Conservation (phyloP, 768 basidiomycete species). For the Sarcodon aspratus region DNA sequence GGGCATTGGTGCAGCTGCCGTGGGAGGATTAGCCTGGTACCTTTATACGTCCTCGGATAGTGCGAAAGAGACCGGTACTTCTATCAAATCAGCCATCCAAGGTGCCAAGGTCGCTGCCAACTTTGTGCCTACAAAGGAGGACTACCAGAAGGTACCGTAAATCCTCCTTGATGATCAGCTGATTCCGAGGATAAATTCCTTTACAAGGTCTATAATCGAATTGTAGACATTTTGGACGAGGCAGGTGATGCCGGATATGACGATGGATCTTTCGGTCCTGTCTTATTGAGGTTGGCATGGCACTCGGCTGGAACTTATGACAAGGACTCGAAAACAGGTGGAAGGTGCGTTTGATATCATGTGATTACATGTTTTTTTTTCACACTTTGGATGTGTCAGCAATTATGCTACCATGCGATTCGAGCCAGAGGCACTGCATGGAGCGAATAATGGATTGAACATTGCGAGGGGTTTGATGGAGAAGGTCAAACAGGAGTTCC, state of each 20-base stretch:
- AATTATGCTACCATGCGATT: conserved; percentile 99
- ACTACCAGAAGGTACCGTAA: conserved; percentile 67
- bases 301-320: conserved; percentile 91
- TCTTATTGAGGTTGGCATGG: conserved; percentile 87
- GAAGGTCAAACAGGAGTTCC: conserved; percentile 75
- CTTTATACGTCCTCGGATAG: conserved; percentile 36
- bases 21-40: conserved; percentile 57
- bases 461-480: conserved; percentile 79
- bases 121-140: conserved; percentile 67
- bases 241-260: conserved; percentile 67
- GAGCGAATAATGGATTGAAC: conserved; percentile 74
- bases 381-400: conserved; percentile 25
- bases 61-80: conserved; percentile 38
- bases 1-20: conserved; percentile 48
- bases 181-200: not conserved
- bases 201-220: conserved; percentile 75
- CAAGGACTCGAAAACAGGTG: conserved; percentile 63
- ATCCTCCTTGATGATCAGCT: not conserved
- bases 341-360: conserved; percentile 40
- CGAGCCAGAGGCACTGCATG: conserved; percentile 75
- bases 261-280: conserved; percentile 84
- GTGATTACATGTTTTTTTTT: conserved; percentile 4
- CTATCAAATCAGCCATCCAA: conserved; percentile 52
- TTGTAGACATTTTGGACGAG: conserved; percentile 68
- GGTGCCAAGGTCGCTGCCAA: conserved; percentile 51